Conservation (phyloP, 805 yeast species). For the Cyberlindnera maritima region DNA sequence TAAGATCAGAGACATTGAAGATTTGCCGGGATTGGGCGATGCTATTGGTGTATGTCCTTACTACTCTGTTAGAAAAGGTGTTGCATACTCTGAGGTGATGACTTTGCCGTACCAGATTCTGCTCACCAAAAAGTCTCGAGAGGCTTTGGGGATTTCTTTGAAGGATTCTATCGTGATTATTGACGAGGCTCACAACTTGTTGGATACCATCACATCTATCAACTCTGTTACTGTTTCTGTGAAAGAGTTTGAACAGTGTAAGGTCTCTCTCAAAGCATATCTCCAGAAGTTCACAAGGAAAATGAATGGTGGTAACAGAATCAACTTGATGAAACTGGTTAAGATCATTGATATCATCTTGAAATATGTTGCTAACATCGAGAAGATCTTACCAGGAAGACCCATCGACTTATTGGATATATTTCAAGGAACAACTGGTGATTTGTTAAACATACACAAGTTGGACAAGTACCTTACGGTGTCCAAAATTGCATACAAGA, state of each 20-base stretch:
- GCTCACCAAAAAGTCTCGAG: slow-evolving; percentile 57
- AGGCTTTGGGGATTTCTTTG: slow-evolving; percentile 54
- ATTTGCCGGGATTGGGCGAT: slow-evolving; percentile 59
- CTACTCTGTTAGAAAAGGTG: slow-evolving; percentile 62
- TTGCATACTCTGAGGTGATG: slow-evolving; percentile 64
- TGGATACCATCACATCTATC: slow-evolving; percentile 71
- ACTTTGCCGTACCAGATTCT: slow-evolving; percentile 85
- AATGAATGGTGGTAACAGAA: slow-evolving; percentile 68
- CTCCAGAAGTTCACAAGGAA: slow-evolving; percentile 56
- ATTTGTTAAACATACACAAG: slow-evolving; percentile 65
- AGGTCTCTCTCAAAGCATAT: slow-evolving; percentile 52
- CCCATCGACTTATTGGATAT: slow-evolving; percentile 51
- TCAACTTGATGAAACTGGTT: slow-evolving; percentile 60
- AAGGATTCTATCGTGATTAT: slow-evolving; percentile 68
- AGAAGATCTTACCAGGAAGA: slow-evolving; percentile 46
- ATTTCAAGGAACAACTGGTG: slow-evolving; percentile 59
- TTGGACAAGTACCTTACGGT: slow-evolving; percentile 59
- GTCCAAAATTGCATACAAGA: slow-evolving; percentile 79
- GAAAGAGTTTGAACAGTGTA: slow-evolving; percentile 44
- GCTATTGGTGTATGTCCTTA: slow-evolving; percentile 71
- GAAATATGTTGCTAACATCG: slow-evolving; percentile 40
- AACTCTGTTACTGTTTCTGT: slow-evolving; percentile 59
- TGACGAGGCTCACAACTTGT: slow-evolving; percentile 89
- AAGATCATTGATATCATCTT: slow-evolving; percentile 53
- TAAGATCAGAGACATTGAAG: slow-evolving; percentile 63